Evolutionary conservation across 305 asterid species (phyloP).

Genomic region (Solanum hybrid): DNA sequence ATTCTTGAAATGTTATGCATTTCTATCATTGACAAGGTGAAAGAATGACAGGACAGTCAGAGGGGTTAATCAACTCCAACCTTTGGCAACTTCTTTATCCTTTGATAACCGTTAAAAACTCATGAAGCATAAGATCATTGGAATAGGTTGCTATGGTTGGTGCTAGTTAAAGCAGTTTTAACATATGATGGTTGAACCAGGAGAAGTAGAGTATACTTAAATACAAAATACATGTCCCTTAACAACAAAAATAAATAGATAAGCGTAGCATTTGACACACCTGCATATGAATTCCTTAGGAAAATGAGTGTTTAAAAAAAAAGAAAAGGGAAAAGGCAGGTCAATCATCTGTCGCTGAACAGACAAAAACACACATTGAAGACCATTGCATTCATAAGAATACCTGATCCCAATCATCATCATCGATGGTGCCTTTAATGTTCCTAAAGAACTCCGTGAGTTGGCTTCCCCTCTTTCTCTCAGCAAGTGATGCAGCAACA

Average conservation of each 20-base stretch:
- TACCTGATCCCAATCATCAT: slow-evolving; percentile 98
- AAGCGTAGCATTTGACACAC: neutral
- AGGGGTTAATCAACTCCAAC: neutral
- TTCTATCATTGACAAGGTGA: neutral
- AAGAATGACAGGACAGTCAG: neutral
- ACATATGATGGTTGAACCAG: neutral
- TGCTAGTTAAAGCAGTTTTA: neutral
- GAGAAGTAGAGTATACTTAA: neutral
- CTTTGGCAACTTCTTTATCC: neutral
- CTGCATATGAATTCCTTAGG: neutral
- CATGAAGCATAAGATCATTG: neutral
- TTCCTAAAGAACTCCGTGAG: slow-evolving; percentile 87
- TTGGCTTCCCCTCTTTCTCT: slow-evolving; percentile 94
- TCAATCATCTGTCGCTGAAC: neutral
- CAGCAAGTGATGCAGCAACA: slow-evolving; percentile 95
- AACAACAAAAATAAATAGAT: neutral
- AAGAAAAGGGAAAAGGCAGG: neutral
- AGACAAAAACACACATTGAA: neutral
- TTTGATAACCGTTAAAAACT: neutral
- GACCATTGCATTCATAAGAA: neutral
- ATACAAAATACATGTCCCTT: neutral
- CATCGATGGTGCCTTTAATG: slow-evolving; percentile 94
- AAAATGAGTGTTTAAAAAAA: neutral
- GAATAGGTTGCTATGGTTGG: neutral
- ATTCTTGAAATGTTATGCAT: neutral